Percentiles rank a stretch among this genome's conserved stretches.
Conservation (phyloP, 306 rosid genomes). For the Spatholobus suberectus region DNA sequence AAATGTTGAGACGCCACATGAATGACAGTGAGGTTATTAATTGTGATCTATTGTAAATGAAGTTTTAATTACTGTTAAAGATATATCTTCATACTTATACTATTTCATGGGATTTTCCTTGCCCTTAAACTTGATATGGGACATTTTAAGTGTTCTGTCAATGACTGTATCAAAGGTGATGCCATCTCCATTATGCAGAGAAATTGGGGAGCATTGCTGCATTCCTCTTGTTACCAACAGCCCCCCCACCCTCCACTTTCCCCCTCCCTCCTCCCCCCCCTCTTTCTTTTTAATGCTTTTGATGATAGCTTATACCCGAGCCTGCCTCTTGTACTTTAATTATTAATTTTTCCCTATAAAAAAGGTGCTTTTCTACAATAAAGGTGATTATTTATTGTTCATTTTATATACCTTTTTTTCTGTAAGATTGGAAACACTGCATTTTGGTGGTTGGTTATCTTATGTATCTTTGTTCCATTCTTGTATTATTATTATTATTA, state of each 20-base stretch:
- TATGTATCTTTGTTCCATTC: background rate
- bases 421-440: slow-evolving; percentile 17
- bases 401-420: background rate
- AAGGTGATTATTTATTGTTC: background rate
- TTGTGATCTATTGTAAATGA: slow-evolving; percentile 30
- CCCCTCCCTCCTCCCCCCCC: no score
- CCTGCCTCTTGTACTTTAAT: background rate
- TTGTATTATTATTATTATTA: background rate
- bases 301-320: background rate
- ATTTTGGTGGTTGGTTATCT: slow-evolving; percentile 1
- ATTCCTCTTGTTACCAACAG: background rate
- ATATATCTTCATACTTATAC: slow-evolving; percentile 12
- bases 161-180: background rate
- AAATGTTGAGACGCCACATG: slow-evolving; percentile 91
- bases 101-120: background rate
- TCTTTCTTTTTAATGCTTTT: background rate
- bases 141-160: slow-evolving; percentile 16
- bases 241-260: no score
- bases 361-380: background rate
- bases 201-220: slow-evolving; percentile 30
- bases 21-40: slow-evolving; percentile 87
- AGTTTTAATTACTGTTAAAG: slow-evolving; percentile 14
- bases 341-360: background rate
- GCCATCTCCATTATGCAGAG: background rate
- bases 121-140: slow-evolving; percentile 1